phyloP scores from a whole-genome alignment of 2,329 filamentous ascomycete genomes.

The Blumeria graminis region DNA sequence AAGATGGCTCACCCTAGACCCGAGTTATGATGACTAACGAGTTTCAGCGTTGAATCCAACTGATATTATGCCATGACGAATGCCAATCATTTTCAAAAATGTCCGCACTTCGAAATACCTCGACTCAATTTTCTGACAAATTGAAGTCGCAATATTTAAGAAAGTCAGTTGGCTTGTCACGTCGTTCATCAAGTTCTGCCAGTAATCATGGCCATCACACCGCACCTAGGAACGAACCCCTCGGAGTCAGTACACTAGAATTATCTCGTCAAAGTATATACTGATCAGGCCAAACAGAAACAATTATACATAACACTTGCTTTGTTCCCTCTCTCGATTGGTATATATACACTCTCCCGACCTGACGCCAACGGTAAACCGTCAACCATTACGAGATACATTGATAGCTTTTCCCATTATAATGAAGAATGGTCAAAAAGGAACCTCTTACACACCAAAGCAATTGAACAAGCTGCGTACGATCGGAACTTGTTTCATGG shows the following conservation, averaged over 20 bases:
- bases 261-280: slow-evolving; percentile 1
- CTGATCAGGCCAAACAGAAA: slow-evolving; percentile 15
- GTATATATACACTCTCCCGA: slow-evolving; percentile 21
- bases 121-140: no score
- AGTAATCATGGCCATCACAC: no score
- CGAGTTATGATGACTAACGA: no score
- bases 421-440: slow-evolving; percentile 27
- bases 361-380: slow-evolving; percentile 16
- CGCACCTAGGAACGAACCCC: slow-evolving; percentile 21
- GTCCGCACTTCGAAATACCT: no score
- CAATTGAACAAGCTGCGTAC: slow-evolving; percentile 35
- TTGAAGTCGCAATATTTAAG: no score
- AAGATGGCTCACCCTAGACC: no score
- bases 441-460: slow-evolving; percentile 34
- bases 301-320: slow-evolving; percentile 24
- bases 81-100: no score
- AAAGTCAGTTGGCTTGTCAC: no score
- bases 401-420: slow-evolving; percentile 28
- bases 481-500: slow-evolving; percentile 36
- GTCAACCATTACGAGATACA: slow-evolving; percentile 22
- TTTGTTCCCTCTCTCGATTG: slow-evolving; percentile 20
- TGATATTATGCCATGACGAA: no score
- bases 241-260: slow-evolving; percentile 22
- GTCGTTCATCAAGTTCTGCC: no score
- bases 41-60: no score